A percentile compares a stretch with the other conserved stretches of the same genome.
Evolutionary conservation across 2,329 filamentous ascomycete species (phyloP).

Genomic region (Cordyceps javanica): DNA sequence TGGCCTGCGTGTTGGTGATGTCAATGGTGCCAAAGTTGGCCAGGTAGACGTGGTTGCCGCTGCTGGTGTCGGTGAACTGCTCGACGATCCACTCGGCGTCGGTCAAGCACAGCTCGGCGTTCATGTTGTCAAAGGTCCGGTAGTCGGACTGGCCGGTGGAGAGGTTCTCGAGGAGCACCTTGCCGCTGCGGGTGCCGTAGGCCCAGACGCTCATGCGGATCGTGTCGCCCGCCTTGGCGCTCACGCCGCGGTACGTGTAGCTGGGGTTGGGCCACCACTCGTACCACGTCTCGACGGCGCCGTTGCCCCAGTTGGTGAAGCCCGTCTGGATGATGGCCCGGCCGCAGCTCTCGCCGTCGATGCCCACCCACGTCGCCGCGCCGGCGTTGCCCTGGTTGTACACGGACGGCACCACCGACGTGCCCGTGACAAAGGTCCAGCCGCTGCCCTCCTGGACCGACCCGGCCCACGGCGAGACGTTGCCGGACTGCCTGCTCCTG

Average conservation of each 20-base stretch:
- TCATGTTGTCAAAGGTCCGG: conserved; percentile 35
- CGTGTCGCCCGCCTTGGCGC: conserved; percentile 18
- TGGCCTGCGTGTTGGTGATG: conserved; percentile 7
- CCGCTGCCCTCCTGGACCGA: conserved; percentile 1
- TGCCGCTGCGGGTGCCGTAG: conserved; percentile 16
- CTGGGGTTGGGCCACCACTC: conserved; percentile 35
- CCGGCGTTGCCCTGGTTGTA: not conserved
- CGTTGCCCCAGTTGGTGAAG: conserved; percentile 30
- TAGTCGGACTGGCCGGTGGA: conserved; percentile 43
- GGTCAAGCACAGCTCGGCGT: conserved; percentile 36
- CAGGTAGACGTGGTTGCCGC: conserved; percentile 18
- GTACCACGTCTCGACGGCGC: conserved; percentile 32
- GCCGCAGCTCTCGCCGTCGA: conserved; percentile 32
- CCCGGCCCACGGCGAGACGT: not conserved
- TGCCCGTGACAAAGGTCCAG: not conserved
- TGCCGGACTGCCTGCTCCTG: not conserved
- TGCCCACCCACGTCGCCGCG: conserved; percentile 35
- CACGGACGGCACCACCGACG: not conserved
- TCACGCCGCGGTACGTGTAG: conserved; percentile 26
- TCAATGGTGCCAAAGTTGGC: conserved; percentile 12
- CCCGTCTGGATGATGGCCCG: conserved; percentile 33
- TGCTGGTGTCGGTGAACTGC: conserved; percentile 11
- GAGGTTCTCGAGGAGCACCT: conserved; percentile 32
- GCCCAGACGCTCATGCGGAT: conserved; percentile 20
- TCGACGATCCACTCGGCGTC: conserved; percentile 58